These are phyloP conservation scores for Pichia sorboxylosa DNA, from an alignment of 1,139 yeast species.

Conservation along the genomic window DNA sequence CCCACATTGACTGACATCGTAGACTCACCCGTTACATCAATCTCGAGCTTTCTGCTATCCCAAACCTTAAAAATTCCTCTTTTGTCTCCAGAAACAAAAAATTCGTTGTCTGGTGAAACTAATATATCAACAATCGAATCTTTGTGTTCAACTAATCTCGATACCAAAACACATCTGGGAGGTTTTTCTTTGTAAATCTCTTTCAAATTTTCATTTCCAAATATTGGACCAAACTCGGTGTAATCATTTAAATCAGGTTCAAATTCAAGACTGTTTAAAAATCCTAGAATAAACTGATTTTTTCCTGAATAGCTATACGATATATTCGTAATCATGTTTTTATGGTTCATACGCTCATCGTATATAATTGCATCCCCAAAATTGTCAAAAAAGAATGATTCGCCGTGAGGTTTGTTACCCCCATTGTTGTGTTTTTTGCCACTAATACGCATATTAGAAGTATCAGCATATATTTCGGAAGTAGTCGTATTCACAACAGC, in stretches of 20 bases:
- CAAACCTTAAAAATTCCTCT: conserved; percentile 64
- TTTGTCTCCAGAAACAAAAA: conserved; percentile 69
- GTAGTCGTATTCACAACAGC: conserved; percentile 49
- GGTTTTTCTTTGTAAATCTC: background rate
- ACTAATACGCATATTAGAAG: background rate
- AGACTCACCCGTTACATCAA: conserved; percentile 52
- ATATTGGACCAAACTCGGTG: conserved; percentile 49
- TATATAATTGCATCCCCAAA: conserved; percentile 26
- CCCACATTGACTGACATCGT: conserved; percentile 37
- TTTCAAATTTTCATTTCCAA: background rate
- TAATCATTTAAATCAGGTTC: conserved; percentile 51
- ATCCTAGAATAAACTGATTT: conserved; percentile 51
- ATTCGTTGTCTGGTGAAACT: conserved; percentile 50
- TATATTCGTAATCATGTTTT: conserved; percentile 19
- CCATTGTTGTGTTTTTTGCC: background rate
- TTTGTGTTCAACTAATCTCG: conserved; percentile 47
- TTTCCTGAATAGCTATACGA: conserved; percentile 55
- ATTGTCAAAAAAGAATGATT: conserved; percentile 28
- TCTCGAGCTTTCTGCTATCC: conserved; percentile 61
- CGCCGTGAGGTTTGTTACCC: too few species aligned
- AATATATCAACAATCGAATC: conserved; percentile 43
- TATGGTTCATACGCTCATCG: conserved; percentile 18
- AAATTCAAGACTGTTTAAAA: conserved; percentile 40
- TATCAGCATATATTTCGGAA: conserved; percentile 43
- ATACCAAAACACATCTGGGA: conserved; percentile 29